Evolutionary conservation across 257 asterid species (phyloP).

Genomic region (Paraleonurus japonicus): DNA sequence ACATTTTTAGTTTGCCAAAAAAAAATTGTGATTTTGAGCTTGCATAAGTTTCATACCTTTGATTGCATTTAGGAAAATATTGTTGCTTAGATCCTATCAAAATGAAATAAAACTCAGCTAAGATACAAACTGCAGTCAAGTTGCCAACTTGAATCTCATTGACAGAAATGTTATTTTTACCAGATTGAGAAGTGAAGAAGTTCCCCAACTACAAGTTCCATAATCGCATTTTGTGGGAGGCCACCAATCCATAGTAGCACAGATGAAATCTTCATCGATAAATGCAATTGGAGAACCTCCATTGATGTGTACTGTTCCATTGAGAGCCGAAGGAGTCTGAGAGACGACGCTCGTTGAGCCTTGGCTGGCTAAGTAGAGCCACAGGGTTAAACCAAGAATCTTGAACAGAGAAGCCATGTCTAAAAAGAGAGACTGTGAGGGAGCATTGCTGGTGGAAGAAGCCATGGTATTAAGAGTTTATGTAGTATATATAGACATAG

Average conservation of each 20-base stretch:
- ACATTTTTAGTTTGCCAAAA: conserved; percentile 7
- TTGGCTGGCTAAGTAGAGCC: conserved; percentile 49
- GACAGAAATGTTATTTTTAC: conserved; percentile 25
- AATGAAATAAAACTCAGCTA: background rate
- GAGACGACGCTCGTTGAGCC: conserved; percentile 35
- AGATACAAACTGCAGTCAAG: too few relatives aligned
- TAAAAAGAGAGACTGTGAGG: conserved; percentile 28
- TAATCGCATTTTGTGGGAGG: conserved; percentile 63
- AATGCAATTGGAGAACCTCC: conserved; percentile 48
- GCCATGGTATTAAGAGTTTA: conserved; percentile 16
- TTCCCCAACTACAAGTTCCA: conserved; percentile 67
- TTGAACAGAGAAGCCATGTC: conserved; percentile 43
- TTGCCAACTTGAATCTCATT: conserved; percentile 5
- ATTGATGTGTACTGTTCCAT: conserved; percentile 50
- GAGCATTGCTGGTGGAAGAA: conserved; percentile 8
- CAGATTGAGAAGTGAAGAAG: conserved; percentile 73
- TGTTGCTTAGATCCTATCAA: conserved; percentile 70
- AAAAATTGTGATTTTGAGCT: background rate
- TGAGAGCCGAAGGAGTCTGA: conserved; percentile 24
- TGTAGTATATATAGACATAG: conserved; percentile 7
- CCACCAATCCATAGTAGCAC: conserved; percentile 70
- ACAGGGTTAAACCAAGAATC: conserved; percentile 43
- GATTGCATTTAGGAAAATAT: conserved; percentile 57
- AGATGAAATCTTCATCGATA: conserved; percentile 50
- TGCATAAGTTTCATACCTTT: conserved; percentile 47